phyloP scores from a whole-genome alignment of 2,329 filamentous ascomycete genomes.

The Hymenoscyphus fructigenus region DNA sequence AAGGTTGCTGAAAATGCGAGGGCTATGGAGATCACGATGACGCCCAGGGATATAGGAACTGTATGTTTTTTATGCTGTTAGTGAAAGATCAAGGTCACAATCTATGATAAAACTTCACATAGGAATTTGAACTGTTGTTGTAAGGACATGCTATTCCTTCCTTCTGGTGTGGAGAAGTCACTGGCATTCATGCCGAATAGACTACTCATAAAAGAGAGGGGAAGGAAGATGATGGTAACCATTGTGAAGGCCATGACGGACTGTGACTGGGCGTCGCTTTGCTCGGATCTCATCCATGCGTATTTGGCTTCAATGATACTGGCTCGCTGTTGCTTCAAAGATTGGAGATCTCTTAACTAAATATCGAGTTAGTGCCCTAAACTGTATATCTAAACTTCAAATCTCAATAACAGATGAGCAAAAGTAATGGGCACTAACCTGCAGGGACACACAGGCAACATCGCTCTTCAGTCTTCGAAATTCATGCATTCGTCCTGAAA shows the following conservation, averaged over 20 bases:
- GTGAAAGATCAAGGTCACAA: not conserved
- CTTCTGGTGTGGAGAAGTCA: constrained; percentile 9
- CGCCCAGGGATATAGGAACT: constrained; percentile 15
- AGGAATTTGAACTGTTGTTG: constrained; percentile 14
- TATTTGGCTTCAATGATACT: constrained; percentile 45
- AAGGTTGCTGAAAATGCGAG: constrained; percentile 14
- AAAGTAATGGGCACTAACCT: not conserved
- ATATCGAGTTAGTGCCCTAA: no score
- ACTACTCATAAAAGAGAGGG: constrained; percentile 22
- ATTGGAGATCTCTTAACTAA: constrained; percentile 37
- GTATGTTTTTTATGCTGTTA: not conserved
- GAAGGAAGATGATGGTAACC: constrained; percentile 22
- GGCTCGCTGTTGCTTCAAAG: constrained; percentile 47
- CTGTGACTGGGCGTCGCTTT: constrained; percentile 42
- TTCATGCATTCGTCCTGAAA: not conserved
- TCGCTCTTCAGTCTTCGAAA: not conserved
- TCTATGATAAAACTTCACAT: constrained; percentile 8
- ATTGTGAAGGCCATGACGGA: constrained; percentile 24
- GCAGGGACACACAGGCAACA: not conserved
- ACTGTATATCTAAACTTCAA: no score
- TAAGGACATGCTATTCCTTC: constrained; percentile 12
- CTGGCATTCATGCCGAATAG: constrained; percentile 23
- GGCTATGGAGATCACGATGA: constrained; percentile 6
- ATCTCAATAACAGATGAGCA: no score
- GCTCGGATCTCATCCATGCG: constrained; percentile 40